Conservation (phyloP, 306 rosid species). For the Dalbergia oliveri region DNA sequence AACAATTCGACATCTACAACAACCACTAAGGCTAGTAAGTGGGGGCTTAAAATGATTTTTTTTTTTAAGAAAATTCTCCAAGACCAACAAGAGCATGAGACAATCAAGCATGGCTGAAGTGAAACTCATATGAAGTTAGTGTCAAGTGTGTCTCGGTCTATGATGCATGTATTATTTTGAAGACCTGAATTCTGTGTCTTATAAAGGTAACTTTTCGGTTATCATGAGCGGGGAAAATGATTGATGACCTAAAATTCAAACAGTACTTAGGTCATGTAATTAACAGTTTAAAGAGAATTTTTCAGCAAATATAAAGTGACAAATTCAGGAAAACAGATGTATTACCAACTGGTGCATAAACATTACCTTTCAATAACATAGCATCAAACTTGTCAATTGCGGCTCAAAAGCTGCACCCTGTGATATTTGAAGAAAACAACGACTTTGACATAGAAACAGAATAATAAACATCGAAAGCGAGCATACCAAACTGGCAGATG, state of each 20-base stretch:
- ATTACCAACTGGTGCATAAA: conserved; percentile 87
- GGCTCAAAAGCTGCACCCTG: conserved; percentile 91
- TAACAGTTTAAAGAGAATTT: not conserved
- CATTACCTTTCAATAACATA: conserved; percentile 87
- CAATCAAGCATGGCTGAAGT: no score
- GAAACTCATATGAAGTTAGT: no score
- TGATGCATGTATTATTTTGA: no score
- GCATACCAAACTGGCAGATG: conserved; percentile 37
- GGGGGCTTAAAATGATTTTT: no score
- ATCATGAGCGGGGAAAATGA: not conserved
- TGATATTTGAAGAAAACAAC: conserved; percentile 44
- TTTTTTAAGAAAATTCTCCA: no score
- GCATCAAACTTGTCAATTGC: conserved; percentile 97
- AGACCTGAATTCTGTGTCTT: conserved; percentile 30
- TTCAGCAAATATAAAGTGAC: conserved; percentile 11
- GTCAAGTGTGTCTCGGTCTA: no score
- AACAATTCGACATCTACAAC: not conserved
- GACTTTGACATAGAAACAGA: conserved; percentile 36
- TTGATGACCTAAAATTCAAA: not conserved
- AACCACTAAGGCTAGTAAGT: no score
- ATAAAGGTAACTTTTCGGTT: conserved; percentile 16
- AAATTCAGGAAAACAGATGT: conserved; percentile 33
- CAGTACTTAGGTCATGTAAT: no score
- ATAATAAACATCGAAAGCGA: conserved; percentile 17
- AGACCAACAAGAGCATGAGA: no score